A percentile compares a stretch with the other conserved stretches of the same genome.
Conservation (phyloP, 306 rosid genomes). For the Cyclanthera cordifolia region DNA sequence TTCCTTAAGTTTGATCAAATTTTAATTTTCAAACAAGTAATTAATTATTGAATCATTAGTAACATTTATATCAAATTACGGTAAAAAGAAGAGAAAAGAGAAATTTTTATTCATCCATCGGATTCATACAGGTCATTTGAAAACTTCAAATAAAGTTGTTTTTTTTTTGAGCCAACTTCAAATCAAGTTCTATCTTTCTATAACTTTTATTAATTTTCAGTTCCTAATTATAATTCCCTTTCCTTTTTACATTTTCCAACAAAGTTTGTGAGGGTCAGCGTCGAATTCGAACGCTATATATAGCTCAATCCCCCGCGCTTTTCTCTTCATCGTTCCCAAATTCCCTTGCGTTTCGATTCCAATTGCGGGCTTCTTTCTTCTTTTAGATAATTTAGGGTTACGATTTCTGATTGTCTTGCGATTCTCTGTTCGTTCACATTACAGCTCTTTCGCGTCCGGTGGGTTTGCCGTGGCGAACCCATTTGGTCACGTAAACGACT, state of each 20-base stretch:
- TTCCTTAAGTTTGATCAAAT: too few species aligned
- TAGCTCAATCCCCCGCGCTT: constrained; percentile 23
- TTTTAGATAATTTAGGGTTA: neutral
- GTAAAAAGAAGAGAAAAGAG: neutral
- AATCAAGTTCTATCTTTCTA: neutral
- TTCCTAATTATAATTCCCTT: neutral
- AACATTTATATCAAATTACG: too few species aligned
- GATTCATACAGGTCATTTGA: neutral
- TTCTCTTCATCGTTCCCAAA: neutral
- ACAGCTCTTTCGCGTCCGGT: neutral
- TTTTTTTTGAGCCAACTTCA: too few species aligned
- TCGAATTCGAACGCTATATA: neutral
- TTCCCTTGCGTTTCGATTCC: neutral
- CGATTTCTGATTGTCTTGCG: neutral
- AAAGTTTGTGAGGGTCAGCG: neutral
- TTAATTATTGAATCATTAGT: too few species aligned
- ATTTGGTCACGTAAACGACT: neutral
- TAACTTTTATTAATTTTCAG: neutral
- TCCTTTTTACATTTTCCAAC: neutral
- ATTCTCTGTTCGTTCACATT: neutral
- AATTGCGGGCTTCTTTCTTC: neutral
- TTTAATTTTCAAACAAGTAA: too few species aligned
- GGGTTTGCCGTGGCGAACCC: constrained; percentile 5
- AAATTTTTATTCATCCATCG: neutral
- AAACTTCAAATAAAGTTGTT: too few species aligned